Evolutionary conservation across 805 yeast species (phyloP).

Genomic region (Barnettozyma sucrosica): DNA sequence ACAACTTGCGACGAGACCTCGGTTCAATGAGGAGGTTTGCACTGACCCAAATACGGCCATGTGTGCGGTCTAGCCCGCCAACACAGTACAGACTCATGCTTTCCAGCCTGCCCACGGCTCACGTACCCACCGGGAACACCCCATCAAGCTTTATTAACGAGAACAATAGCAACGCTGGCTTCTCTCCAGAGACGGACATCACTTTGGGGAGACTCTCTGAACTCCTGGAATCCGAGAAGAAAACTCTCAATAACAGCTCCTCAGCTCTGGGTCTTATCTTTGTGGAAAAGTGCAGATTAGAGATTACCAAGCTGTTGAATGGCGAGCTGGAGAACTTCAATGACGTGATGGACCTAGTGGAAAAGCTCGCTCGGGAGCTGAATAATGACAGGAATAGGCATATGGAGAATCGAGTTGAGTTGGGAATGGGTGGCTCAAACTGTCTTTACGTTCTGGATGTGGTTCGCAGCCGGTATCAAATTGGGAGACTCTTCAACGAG

Average conservation of each 20-base stretch:
- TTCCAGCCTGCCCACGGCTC: not conserved
- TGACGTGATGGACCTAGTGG: not conserved
- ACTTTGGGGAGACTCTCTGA: not conserved
- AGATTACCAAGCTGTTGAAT: not conserved
- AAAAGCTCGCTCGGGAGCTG: not conserved
- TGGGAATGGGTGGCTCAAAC: not conserved
- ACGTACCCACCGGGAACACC: not conserved
- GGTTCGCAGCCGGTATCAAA: not conserved
- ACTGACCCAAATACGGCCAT: not conserved
- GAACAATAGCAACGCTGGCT: not conserved
- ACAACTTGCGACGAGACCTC: not conserved
- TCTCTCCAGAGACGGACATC: not conserved
- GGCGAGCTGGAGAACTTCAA: not conserved
- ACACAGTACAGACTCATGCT: not conserved
- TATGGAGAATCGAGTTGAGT: not conserved
- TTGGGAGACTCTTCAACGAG: not conserved
- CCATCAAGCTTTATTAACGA: not conserved
- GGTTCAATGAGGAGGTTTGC: not conserved
- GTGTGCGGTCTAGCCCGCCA: not conserved
- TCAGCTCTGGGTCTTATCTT: not conserved
- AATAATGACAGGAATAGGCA: not conserved
- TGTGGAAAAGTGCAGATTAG: conserved; percentile 1
- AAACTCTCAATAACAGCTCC: not conserved
- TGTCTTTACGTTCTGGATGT: conserved; percentile 1
- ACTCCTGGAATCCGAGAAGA: not conserved